Evolutionary conservation across 164 flowering plant species (phyloP).

Genomic region (Chloranthus sessilifolius): DNA sequence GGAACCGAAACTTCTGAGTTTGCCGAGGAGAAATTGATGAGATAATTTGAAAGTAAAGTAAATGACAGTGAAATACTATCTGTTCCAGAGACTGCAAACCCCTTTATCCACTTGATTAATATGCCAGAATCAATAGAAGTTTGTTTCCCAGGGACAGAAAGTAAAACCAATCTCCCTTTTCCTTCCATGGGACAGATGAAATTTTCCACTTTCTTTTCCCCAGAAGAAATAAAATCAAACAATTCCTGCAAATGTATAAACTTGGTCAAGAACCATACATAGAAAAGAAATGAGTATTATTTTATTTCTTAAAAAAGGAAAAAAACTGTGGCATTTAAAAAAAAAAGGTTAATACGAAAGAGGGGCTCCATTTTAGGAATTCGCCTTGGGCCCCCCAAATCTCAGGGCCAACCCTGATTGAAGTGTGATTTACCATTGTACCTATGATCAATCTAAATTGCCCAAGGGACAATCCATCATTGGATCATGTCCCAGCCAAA

Average conservation of each 20-base stretch:
- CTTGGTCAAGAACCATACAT: not conserved
- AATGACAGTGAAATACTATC: slow-evolving; percentile 57
- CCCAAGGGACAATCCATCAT: too few relatives aligned
- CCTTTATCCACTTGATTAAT: slow-evolving; percentile 89
- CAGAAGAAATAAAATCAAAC: slow-evolving; percentile 79
- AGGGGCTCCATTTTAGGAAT: too few relatives aligned
- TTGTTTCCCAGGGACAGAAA: slow-evolving; percentile 88
- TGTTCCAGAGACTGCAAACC: slow-evolving; percentile 82
- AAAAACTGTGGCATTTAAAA: not conserved
- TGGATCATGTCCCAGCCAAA: too few relatives aligned
- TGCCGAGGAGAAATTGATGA: too few relatives aligned
- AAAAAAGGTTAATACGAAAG: not conserved
- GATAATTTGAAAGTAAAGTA: too few relatives aligned
- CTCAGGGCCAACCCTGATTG: too few relatives aligned
- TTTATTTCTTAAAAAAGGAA: not conserved
- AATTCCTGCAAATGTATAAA: slow-evolving; percentile 39
- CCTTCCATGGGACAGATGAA: slow-evolving; percentile 44
- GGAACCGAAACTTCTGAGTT: too few relatives aligned
- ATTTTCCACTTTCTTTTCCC: slow-evolving; percentile 50
- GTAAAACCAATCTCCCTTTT: slow-evolving; percentile 86
- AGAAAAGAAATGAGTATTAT: not conserved
- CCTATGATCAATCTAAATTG: too few relatives aligned
- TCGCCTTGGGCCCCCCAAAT: too few relatives aligned
- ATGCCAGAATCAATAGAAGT: slow-evolving; percentile 79
- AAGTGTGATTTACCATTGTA: too few relatives aligned